Evolutionary conservation across 1,139 yeast species (phyloP), one percentile per base, ranked within the genome.

Genomic region (Ogataea hybrid): DNA sequence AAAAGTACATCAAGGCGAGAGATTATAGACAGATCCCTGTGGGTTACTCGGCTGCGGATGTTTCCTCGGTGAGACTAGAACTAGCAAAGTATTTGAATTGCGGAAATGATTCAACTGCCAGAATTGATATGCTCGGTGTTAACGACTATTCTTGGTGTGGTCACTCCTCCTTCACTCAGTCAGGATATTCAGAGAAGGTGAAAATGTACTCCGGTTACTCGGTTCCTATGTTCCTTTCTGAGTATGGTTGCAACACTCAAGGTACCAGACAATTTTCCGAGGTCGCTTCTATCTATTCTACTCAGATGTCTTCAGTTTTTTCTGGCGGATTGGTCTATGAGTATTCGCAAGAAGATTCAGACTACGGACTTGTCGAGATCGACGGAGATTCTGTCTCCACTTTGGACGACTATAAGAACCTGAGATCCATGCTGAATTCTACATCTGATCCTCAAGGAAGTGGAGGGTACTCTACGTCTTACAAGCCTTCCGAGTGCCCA

Each of bases 261-360:
- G 54, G 51, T 17, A 51, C 46, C 9, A 69, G 79, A 64, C 84
- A 86, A 37, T 83, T 83, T 67, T 74, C 81, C 28, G 92, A 84
- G 61, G 71, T 84, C 43, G 73, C 67, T 48, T 63, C 81, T 16
- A 75, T 84, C 46, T 84, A 80, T 63, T 81, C 89, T 8, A 62
- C 67, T 16, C 56, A 73, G 38, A 84, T 84, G 94, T 68, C 84
- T 8, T 56, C 73, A 15, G 90, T 84, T 6, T 84, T 82, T 62
- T 79, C 87, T 28, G 92, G 94, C 56, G 94, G 92, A 32, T 69
- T 84, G 52, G 92, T 83, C 35, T 84, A 84, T 64, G 89, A 84
- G 62, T 84, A 81, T 63, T 74, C 86, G n/a, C 74, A 80, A 50
- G 89, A 83, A 63, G 68, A 63, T 6, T 75, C 78, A 57, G 62